Evolutionary conservation across 1,284 basidiomycete species (phyloP).

Genomic region (Boletus hoseneyae): DNA sequence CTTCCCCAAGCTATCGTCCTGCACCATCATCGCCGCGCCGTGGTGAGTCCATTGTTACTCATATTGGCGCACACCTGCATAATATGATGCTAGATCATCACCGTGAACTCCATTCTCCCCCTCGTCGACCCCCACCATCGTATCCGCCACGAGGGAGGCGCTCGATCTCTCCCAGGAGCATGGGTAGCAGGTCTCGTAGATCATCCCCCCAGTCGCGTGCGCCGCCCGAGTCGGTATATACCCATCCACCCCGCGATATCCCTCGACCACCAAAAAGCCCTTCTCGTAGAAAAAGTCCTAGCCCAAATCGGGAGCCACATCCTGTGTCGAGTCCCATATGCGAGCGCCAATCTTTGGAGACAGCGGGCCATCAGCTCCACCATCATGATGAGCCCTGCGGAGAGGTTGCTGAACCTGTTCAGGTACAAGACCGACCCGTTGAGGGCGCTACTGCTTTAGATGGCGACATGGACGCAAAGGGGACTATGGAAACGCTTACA

Average conservation of each 20-base stretch:
- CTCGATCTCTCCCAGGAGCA: constrained; percentile 24
- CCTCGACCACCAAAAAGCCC: constrained; percentile 11
- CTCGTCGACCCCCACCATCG: constrained; percentile 19
- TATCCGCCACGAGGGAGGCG: constrained; percentile 20
- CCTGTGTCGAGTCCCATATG: constrained; percentile 13
- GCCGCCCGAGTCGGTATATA: constrained; percentile 16
- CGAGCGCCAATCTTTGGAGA: constrained; percentile 6
- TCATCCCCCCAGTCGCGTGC: constrained; percentile 22
- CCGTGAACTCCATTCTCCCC: constrained; percentile 6
- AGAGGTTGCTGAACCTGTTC: constrained; percentile 5
- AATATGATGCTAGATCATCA: constrained; percentile 11
- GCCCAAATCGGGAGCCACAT: constrained; percentile 8
- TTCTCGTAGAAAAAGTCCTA: constrained; percentile 18
- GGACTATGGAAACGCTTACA: constrained; percentile 1
- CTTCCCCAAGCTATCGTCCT: constrained; percentile 18
- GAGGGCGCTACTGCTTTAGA: constrained; percentile 4
- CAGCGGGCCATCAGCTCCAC: background rate
- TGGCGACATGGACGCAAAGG: constrained; percentile 9
- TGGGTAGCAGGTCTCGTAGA: constrained; percentile 24
- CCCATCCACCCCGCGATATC: constrained; percentile 11
- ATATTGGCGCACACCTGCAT: constrained; percentile 2
- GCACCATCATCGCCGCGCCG: constrained; percentile 25
- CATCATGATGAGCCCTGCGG: constrained; percentile 2
- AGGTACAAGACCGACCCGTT: constrained; percentile 2
- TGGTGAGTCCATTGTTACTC: constrained; percentile 17